A percentile compares a stretch with the other conserved stretches of the same genome.
Evolutionary conservation across 2,329 filamentous ascomycete species (phyloP).

Genomic region (Didymellaceae sp.): DNA sequence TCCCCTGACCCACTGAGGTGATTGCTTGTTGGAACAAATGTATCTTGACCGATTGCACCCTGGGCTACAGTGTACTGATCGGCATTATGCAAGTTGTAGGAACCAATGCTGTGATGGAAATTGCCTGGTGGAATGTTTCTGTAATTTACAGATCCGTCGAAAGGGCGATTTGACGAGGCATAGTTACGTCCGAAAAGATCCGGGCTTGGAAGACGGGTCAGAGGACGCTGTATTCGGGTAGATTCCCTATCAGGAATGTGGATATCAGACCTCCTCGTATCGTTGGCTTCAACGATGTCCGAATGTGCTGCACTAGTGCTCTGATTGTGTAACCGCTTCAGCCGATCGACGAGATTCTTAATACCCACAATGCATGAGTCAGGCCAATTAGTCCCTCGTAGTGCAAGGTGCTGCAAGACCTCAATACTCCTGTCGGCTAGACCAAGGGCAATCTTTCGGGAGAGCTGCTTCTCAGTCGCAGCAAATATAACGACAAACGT

Average conservation of each 20-base stretch:
- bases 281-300: background rate
- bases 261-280: background rate
- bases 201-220: background rate
- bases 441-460: constrained; percentile 24
- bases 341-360: constrained; percentile 24
- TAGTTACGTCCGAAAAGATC: background rate
- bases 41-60: background rate
- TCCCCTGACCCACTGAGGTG: constrained; percentile 15
- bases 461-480: constrained; percentile 28
- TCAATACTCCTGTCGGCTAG: constrained; percentile 28
- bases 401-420: constrained; percentile 28
- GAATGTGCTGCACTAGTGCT: background rate
- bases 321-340: constrained; percentile 14
- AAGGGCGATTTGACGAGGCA: background rate
- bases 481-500: constrained; percentile 31
- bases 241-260: background rate
- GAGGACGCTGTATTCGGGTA: background rate
- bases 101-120: background rate
- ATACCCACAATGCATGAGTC: constrained; percentile 34
- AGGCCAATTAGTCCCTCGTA: constrained; percentile 36
- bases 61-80: background rate
- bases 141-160: background rate
- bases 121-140: background rate
- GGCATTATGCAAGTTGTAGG: background rate
- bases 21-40: background rate